Conservation (phyloP, 345 rosid genomes). For the Orychophragmus violaceus region DNA sequence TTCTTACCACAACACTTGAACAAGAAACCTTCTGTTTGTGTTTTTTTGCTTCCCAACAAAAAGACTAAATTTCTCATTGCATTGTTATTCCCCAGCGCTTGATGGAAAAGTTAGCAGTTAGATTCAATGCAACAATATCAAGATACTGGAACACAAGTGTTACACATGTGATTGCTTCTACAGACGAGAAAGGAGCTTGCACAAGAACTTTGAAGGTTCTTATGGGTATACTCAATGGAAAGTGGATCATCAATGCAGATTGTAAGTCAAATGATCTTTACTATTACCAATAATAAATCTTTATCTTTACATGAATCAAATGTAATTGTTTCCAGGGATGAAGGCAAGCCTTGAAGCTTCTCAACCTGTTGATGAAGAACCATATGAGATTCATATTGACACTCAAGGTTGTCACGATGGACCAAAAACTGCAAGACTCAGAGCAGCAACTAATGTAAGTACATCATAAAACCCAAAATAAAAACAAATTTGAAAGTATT, state of each 20-base stretch:
- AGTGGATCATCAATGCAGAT: conserved; percentile 66
- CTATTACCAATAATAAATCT: not conserved
- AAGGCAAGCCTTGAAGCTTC: conserved; percentile 61
- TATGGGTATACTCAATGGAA: conserved; percentile 73
- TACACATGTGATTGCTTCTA: conserved; percentile 82
- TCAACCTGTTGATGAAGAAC: conserved; percentile 51
- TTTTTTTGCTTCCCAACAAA: not conserved
- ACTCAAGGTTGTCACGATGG: conserved; percentile 65
- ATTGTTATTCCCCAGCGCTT: conserved; percentile 36
- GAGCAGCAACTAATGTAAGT: conserved; percentile 50
- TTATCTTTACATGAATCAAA: not conserved
- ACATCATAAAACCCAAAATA: not conserved
- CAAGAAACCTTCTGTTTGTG: not conserved
- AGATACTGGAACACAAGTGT: conserved; percentile 73
- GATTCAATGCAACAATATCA: conserved; percentile 48
- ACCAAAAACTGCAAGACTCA: conserved; percentile 67
- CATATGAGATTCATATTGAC: conserved; percentile 65
- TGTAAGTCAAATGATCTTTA: conserved; percentile 44
- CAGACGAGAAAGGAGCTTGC: conserved; percentile 64
- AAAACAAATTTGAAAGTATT: not conserved
- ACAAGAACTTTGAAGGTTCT: conserved; percentile 78
- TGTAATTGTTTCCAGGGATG: conserved; percentile 50
- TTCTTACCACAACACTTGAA: not conserved
- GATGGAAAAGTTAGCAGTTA: conserved; percentile 51
- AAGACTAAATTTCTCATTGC: not conserved